Evolutionary conservation across 1,139 yeast genomes (phyloP), one percentile per base, ranked within the genome.

Genomic region (Petasospora fabianii): DNA sequence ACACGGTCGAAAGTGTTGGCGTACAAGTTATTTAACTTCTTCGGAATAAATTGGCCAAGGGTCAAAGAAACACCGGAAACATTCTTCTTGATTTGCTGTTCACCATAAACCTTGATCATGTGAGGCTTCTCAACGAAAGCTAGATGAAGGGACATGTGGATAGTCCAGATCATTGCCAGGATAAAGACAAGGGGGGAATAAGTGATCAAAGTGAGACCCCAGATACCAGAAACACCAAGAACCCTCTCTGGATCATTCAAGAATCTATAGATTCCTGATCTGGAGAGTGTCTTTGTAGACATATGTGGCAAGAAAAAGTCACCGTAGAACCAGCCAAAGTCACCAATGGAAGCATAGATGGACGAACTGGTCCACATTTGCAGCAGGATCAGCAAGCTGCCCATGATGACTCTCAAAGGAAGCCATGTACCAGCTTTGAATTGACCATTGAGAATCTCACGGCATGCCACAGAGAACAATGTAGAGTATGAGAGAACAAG

Each of bases 311-410:
- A 69, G 60, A 85, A 85, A 62, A 85, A 85, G 59, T 85, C 96
- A 43, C 96, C 95, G 58, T 83, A 85, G 55, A 84, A 85, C 95
- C 95, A 85, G 13, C 95, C 95, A 60, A 82, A 84, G 48, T 83
- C 84, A 4, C 94, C 94, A 50, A 85, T 77, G 48, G 86, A 81
- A 41, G 78, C 78, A 49, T 80, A 72, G 30, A 85, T 84, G 14
- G 88, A 84, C 27, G 70, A 57, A 50, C 84, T 79, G 29, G 88
- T 83, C 85, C 90, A 80, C 20, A 74, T 58, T 55, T 85, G 95
- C 31, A 87, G 67, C 10, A 72, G 55, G 16, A 83, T 66, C 34
- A 84, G 64, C 48, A 73, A 61, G 1, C 57, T 44, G 3, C 88
- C 87, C 24, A 80, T 49, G 46, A 83, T 76, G 24, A 78, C 54